A percentile compares a stretch with the other conserved stretches of the same genome.
These are phyloP conservation scores for Mortierella sp. DNA, from an alignment of 371 early-diverging fungal species.

Conservation along the genomic window DNA sequence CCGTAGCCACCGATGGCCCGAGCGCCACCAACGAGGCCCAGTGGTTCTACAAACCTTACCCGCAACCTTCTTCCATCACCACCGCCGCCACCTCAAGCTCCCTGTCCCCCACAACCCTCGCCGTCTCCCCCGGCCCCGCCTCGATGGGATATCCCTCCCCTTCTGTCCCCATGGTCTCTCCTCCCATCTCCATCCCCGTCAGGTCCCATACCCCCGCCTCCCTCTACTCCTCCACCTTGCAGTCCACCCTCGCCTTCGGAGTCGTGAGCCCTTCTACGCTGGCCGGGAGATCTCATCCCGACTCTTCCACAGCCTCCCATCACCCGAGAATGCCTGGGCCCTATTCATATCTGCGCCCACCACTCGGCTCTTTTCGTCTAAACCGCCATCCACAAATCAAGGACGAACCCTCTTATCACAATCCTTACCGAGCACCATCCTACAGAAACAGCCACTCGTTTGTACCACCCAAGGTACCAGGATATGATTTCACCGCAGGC, in stretches of 20 bases:
- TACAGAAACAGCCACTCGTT: conserved; percentile 37
- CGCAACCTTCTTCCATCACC: conserved; percentile 39
- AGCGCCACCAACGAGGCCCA: conserved; percentile 25
- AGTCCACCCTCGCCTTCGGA: conserved; percentile 13
- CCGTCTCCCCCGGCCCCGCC: background rate
- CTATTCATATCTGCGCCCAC: conserved; percentile 16
- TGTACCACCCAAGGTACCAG: conserved; percentile 34
- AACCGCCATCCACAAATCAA: conserved; percentile 20
- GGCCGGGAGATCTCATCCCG: background rate
- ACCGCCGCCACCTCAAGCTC: conserved; percentile 42
- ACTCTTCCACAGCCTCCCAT: background rate
- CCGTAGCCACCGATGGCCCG: conserved; percentile 18
- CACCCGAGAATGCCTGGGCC: conserved; percentile 20
- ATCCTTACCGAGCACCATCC: conserved; percentile 37
- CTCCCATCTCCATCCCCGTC: background rate
- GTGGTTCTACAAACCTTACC: conserved; percentile 43
- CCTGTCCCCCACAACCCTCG: conserved; percentile 12
- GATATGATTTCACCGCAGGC: conserved; percentile 39
- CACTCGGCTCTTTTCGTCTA: conserved; percentile 12
- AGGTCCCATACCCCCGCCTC: conserved; percentile 4
- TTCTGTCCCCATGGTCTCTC: background rate
- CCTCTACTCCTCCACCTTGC: conserved; percentile 10
- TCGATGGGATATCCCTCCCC: background rate
- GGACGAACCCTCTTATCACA: conserved; percentile 26
- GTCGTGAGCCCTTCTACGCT: background rate